Percentiles rank a stretch among this genome's conserved stretches.
Conservation (phyloP, 2,329 filamentous ascomycete genomes). For the Fulvia fulva region DNA sequence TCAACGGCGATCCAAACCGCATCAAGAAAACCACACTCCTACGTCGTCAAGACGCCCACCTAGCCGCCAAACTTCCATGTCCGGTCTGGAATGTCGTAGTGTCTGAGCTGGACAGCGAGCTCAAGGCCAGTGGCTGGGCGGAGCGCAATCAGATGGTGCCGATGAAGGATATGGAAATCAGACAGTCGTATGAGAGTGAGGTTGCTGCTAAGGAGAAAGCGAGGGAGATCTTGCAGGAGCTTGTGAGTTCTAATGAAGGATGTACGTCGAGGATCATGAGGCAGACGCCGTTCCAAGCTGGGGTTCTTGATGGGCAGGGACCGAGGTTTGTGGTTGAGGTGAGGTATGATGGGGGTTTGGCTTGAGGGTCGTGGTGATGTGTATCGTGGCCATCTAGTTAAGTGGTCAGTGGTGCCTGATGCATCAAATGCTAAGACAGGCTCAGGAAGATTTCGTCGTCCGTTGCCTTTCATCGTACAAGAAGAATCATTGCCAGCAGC, state of each 20-base stretch:
- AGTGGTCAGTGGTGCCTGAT: too few relatives aligned
- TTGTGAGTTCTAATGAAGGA: not conserved
- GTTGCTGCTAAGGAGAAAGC: not conserved
- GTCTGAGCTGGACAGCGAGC: not conserved
- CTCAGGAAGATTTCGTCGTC: too few relatives aligned
- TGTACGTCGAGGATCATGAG: not conserved
- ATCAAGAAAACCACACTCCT: slow-evolving; percentile 1
- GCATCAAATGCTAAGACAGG: too few relatives aligned
- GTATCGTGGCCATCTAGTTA: too few relatives aligned
- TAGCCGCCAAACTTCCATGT: slow-evolving; percentile 1
- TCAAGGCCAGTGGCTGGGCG: not conserved
- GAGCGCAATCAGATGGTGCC: not conserved
- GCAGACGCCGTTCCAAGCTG: not conserved
- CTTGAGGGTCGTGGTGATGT: too few relatives aligned
- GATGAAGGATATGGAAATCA: not conserved
- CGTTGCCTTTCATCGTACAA: not conserved
- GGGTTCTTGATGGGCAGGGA: not conserved
- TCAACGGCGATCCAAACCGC: slow-evolving; percentile 5
- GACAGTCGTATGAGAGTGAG: not conserved
- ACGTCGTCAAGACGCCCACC: not conserved
- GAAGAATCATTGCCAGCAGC: not conserved
- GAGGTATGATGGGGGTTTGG: not conserved
- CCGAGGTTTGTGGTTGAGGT: not conserved
- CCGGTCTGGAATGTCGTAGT: slow-evolving; percentile 6
- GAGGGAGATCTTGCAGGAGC: not conserved